These are phyloP conservation scores for Paecilomyces dactylethromorphus DNA, from an alignment of 2,329 filamentous ascomycete species.

Conservation along the genomic window DNA sequence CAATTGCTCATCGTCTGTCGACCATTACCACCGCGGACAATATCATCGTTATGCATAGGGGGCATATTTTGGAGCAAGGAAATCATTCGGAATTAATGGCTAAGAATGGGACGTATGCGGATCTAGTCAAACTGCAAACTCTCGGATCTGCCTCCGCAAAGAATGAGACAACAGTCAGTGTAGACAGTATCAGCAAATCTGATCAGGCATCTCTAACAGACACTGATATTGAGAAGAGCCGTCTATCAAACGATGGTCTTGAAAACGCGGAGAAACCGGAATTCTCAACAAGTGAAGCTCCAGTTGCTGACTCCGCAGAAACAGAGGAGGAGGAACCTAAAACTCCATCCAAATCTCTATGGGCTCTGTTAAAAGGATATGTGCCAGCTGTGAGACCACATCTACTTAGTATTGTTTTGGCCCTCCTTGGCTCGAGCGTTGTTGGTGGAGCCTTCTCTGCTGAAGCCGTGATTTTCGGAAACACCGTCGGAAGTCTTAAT, in stretches of 20 bases:
- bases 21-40: constrained; percentile 39
- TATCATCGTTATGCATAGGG: constrained; percentile 40
- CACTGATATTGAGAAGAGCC: neutral
- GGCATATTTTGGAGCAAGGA: constrained; percentile 39
- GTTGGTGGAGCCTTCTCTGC: constrained; percentile 54
- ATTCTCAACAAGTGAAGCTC: constrained; percentile 8
- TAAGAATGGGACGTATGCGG: constrained; percentile 31
- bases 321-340: constrained; percentile 22
- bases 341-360: constrained; percentile 20
- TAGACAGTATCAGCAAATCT: neutral
- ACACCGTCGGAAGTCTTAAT: constrained; percentile 52
- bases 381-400: constrained; percentile 33
- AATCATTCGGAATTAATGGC: constrained; percentile 34
- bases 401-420: constrained; percentile 39
- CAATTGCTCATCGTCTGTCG: constrained; percentile 40
- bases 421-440: constrained; percentile 45
- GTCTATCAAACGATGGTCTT: neutral
- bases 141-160: constrained; percentile 14
- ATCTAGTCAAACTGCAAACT: constrained; percentile 43
- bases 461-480: constrained; percentile 54
- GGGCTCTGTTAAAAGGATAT: constrained; percentile 20
- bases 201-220: neutral
- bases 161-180: neutral
- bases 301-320: constrained; percentile 10
- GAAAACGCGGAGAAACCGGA: neutral